Evolutionary conservation across 164 flowering plant genomes (phyloP), one percentile per base, ranked within the genome.

Genomic region (Umbilicus rupestris): DNA sequence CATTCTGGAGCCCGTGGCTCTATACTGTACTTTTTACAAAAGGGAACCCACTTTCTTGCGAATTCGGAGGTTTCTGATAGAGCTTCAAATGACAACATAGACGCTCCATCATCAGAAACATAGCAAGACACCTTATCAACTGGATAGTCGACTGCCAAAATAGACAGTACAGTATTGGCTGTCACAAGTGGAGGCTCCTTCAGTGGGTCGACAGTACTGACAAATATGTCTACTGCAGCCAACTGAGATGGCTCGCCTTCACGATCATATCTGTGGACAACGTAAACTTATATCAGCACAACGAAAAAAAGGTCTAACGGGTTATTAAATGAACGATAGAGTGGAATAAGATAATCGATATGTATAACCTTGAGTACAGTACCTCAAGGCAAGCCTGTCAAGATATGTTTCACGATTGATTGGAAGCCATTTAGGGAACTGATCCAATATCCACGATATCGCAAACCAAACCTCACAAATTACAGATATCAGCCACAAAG

Each of bases 401-500:
- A 92, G 87, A 74, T 92, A 92, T 26, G 98, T 89, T 71, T 92
- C 98, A 63, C 98, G 90, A 73, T 87, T 90, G 41, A 92, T 77
- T 0, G 98, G 98, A 41, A 85, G 81, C 96, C 98, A 92, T 76
- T 92, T 92, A 4, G 96, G 98, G 73, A 92, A 89, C 75, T 89
- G 96, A 85, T 92, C 95, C 78, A 92, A 75, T 69, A 92, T 86
- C 98, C 98, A 92, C 14, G 96, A 92, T 14, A 89, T 62, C 22
- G 97, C 97, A 83, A 92, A 92, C 97, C 97, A 92, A 57, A 92
- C 85, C 84, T 92, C 97, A 79, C 96, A 92, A 52, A 92, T 89
- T 45, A 92, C 97, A 68, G 97, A 92, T 68, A 85, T 70, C 72
- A 92, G 71, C 97, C 97, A 92, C 70, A 92, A 72, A 37, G 88